A percentile compares a stretch with the other conserved stretches of the same genome.
Evolutionary conservation across 495 filamentous ascomycete genomes (phyloP).

Genomic region (Bryoglossum gracile): DNA sequence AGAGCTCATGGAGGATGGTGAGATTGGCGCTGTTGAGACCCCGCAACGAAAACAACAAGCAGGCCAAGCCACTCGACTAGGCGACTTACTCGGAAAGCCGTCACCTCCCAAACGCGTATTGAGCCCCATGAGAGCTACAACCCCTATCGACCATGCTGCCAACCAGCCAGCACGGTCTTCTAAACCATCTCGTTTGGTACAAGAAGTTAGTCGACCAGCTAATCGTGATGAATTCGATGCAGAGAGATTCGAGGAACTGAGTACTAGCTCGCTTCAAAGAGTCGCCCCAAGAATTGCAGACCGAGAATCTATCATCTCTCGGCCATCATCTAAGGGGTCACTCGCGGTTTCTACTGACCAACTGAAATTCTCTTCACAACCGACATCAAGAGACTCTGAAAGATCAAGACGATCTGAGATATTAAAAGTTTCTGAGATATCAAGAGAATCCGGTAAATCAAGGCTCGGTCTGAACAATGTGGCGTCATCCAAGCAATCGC

Average conservation of each 20-base stretch:
- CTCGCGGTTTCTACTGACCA: background rate
- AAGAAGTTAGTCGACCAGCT: background rate
- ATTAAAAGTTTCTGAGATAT: no score
- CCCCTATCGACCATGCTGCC: no score
- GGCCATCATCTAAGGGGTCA: constrained; percentile 6
- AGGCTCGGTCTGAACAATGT: no score
- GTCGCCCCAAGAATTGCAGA: no score
- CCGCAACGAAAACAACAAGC: background rate
- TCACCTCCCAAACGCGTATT: constrained; percentile 16
- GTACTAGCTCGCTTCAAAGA: no score
- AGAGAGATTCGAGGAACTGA: background rate
- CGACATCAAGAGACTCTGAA: constrained; percentile 9
- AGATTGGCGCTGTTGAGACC: constrained; percentile 4
- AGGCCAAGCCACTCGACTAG: background rate
- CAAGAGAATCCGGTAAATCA: no score
- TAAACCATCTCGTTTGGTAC: constrained; percentile 1
- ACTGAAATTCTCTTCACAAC: background rate
- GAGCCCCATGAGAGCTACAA: background rate
- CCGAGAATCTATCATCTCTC: background rate
- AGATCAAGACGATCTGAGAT: no score
- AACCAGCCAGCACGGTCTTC: background rate
- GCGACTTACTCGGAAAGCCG: constrained; percentile 12
- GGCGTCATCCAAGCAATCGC: no score
- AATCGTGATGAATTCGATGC: background rate
- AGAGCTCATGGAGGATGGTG: constrained; percentile 17